Conservation (phyloP, 345 rosid species). For the Ricinus communis region DNA sequence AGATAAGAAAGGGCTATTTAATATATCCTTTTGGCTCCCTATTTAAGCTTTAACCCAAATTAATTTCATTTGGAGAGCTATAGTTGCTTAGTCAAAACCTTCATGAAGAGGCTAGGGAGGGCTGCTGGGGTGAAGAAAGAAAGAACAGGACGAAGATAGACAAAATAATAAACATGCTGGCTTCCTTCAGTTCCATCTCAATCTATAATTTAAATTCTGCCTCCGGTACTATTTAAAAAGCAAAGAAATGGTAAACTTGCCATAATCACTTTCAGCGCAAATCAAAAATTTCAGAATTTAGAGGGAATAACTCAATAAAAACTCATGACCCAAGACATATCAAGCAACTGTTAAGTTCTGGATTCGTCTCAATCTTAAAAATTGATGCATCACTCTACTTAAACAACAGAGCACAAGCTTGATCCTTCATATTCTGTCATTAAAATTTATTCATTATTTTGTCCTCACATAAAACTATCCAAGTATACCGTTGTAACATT, state of each 20-base stretch:
- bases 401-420: neutral
- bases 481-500: neutral
- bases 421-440: neutral
- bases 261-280: neutral
- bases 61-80: constrained; percentile 2
- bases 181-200: neutral
- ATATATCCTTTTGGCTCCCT: neutral
- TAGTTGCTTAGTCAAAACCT: neutral
- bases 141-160: no score
- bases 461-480: neutral
- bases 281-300: neutral
- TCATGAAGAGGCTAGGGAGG: neutral
- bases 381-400: no score
- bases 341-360: no score
- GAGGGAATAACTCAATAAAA: neutral
- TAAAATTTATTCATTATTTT: neutral
- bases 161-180: neutral
- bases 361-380: no score
- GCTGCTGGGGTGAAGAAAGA: neutral
- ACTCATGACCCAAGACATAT: neutral
- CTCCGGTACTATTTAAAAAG: neutral
- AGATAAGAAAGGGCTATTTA: neutral
- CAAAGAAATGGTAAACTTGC: neutral
- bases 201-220: neutral
- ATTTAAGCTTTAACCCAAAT: neutral